Percentiles rank a stretch among this genome's conserved stretches.
Conservation (phyloP, 176 grass and related monocot genomes). For the Oryza longistaminata region DNA sequence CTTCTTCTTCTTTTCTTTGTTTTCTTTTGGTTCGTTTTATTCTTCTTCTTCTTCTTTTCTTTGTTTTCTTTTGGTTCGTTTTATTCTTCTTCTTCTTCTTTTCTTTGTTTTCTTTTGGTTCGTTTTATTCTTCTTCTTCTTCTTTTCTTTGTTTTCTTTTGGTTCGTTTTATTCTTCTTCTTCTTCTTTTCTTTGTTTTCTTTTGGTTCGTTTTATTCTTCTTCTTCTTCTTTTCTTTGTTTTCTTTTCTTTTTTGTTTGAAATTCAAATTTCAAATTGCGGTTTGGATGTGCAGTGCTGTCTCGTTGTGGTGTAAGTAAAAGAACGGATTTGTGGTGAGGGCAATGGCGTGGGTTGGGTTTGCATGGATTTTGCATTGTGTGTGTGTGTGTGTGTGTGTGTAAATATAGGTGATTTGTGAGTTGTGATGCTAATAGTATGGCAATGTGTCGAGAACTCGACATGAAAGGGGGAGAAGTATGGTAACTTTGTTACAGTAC, state of each 20-base stretch:
- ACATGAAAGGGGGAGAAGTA: too few relatives aligned
- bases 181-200: not conserved
- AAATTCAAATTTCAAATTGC: not conserved
- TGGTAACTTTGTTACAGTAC: too few relatives aligned
- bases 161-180: too few relatives aligned
- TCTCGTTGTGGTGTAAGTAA: slow-evolving; percentile 10
- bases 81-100: too few relatives aligned
- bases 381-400: not conserved
- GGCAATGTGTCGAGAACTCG: too few relatives aligned
- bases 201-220: not conserved
- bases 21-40: too few relatives aligned
- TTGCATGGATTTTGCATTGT: not conserved
- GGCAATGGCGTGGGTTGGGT: slow-evolving; percentile 7
- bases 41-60: not conserved
- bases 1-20: not conserved
- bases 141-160: not conserved
- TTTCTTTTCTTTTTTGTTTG: not conserved
- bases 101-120: not conserved
- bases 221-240: not conserved
- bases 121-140: too few relatives aligned
- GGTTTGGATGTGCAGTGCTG: not conserved
- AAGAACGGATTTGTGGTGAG: not conserved
- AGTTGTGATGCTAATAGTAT: not conserved
- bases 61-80: too few relatives aligned
- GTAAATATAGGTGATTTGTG: slow-evolving; percentile 23